phyloP scores from a whole-genome alignment of 805 yeast genomes.

The Barnettozyma sucrosica region DNA sequence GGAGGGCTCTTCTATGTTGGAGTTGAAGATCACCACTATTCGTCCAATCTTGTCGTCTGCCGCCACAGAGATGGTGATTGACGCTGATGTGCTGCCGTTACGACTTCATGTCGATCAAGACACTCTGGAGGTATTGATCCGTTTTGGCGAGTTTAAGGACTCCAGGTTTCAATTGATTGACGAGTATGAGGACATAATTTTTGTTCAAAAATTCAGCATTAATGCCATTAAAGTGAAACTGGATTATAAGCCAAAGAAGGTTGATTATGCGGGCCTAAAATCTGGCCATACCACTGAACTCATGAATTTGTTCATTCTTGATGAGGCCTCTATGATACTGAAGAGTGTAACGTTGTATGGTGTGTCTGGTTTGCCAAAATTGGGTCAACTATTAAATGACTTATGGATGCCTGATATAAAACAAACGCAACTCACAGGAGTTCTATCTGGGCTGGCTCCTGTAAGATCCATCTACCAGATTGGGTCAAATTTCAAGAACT shows the following conservation, averaged over 20 bases:
- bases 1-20: constrained; percentile 58
- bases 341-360: constrained; percentile 66
- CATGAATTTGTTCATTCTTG: constrained; percentile 82
- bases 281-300: constrained; percentile 86
- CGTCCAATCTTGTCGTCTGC: constrained; percentile 59
- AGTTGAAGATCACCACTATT: constrained; percentile 46
- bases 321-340: constrained; percentile 72
- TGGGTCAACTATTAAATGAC: constrained; percentile 52
- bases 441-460: constrained; percentile 81
- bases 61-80: constrained; percentile 61
- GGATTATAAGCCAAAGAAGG: constrained; percentile 88
- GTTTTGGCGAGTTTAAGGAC: constrained; percentile 81
- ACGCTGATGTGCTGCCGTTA: constrained; percentile 59
- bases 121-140: constrained; percentile 72
- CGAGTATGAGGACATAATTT: constrained; percentile 56
- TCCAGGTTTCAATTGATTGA: constrained; percentile 55
- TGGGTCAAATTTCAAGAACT: constrained; percentile 70
- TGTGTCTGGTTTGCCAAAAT: constrained; percentile 60
- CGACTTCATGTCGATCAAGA: constrained; percentile 90
- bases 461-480: constrained; percentile 69
- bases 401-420: constrained; percentile 87
- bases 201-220: constrained; percentile 62
- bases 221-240: constrained; percentile 56
- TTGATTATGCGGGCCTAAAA: constrained; percentile 77
- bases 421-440: constrained; percentile 72